These are phyloP conservation scores for Phytophthora tentaculata DNA, from an alignment of 352 stramenopile species.

Conservation along the genomic window DNA sequence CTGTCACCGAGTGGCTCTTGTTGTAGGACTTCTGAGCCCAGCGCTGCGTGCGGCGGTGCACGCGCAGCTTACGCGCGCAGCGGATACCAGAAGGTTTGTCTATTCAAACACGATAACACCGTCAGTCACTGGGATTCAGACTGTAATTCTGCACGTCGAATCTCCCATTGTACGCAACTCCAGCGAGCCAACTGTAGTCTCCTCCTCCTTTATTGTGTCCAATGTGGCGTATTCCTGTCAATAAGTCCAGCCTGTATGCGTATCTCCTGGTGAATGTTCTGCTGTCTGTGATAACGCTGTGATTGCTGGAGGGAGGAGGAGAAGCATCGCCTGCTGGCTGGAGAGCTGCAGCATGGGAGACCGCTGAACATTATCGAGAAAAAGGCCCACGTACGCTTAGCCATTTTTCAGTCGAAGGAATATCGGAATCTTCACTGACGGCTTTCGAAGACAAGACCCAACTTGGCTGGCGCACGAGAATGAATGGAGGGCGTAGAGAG, in stretches of 20 bases:
- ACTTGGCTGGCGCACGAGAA: conserved; percentile 34
- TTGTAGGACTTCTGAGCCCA: conserved; percentile 99
- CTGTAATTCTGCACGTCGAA: neutral
- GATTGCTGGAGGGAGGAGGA: neutral
- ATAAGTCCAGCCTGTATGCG: conserved; percentile 2
- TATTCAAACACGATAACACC: conserved; percentile 32
- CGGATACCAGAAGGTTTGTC: conserved; percentile 99
- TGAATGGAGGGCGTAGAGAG: conserved; percentile 49
- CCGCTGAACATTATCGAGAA: neutral
- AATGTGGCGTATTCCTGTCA: neutral
- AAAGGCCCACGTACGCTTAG: conserved; percentile 72
- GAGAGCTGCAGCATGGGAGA: conserved; percentile 3
- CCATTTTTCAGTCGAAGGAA: conserved; percentile 89
- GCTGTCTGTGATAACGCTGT: neutral
- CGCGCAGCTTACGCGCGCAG: conserved; percentile 99
- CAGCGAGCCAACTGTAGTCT: neutral
- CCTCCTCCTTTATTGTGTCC: conserved; percentile 1
- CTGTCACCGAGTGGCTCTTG: conserved; percentile 99
- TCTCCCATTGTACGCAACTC: neutral
- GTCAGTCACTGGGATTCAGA: conserved; percentile 1
- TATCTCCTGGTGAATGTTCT: conserved; percentile 4
- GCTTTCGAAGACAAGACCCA: conserved; percentile 3
- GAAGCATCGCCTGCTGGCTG: neutral
- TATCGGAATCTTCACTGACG: conserved; percentile 57
- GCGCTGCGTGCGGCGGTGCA: conserved; percentile 97